Evolutionary conservation across 169 alveolate genomes (phyloP).

Genomic region (Babesia microti): DNA sequence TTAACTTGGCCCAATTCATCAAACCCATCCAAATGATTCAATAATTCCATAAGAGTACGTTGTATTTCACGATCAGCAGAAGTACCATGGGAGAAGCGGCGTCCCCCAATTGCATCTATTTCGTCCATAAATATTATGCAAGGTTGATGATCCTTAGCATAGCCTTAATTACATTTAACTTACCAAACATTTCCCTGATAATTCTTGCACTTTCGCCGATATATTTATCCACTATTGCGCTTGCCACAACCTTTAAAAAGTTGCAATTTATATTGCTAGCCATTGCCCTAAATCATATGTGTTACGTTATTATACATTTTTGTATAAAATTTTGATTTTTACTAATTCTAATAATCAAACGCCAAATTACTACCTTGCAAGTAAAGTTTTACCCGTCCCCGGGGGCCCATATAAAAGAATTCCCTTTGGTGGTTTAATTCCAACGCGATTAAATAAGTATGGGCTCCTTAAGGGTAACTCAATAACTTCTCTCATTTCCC

Average conservation of each 20-base stretch:
- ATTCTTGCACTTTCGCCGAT: conserved; percentile 98
- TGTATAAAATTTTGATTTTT: not conserved
- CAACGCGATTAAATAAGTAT: conserved; percentile 91
- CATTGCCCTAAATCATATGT: conserved; percentile 79
- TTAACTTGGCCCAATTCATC: conserved; percentile 98
- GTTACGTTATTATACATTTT: not conserved
- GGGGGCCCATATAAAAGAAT: conserved; percentile 99
- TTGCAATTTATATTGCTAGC: conserved; percentile 95
- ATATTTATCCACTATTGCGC: conserved; percentile 97
- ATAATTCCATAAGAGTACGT: conserved; percentile 89
- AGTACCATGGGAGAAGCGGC: conserved; percentile 93
- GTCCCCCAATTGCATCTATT: conserved; percentile 98
- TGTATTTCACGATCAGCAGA: conserved; percentile 98
- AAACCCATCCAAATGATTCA: conserved; percentile 98
- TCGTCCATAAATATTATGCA: conserved; percentile 99
- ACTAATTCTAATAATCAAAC: not conserved
- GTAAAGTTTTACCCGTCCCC: conserved; percentile 98
- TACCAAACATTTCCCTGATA: conserved; percentile 96
- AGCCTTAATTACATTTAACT: conserved; percentile 49
- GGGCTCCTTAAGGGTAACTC: conserved; percentile 98
- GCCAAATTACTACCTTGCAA: conserved; percentile 73
- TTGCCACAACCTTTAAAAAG: conserved; percentile 96
- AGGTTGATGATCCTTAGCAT: conserved; percentile 97
- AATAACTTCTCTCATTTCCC: conserved; percentile 94
- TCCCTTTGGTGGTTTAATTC: conserved; percentile 98